Evolutionary conservation across 140 eudicot species (phyloP).

Genomic region (Ambrosia hybrid): DNA sequence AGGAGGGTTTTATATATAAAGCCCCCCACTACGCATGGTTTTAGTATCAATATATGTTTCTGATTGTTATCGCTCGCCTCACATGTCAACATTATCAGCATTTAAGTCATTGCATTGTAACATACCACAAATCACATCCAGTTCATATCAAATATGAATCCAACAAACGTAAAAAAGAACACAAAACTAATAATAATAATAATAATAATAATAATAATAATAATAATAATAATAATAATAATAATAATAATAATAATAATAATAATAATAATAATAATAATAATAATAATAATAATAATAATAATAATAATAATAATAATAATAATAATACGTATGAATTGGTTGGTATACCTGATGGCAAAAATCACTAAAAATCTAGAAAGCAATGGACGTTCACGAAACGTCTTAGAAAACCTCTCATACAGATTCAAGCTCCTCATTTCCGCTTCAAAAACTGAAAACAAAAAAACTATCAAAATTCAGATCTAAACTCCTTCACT

Average conservation of each 20-base stretch:
- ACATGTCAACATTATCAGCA: not conserved
- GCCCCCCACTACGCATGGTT: not conserved
- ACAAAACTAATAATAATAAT: too few relatives aligned
- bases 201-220: too few relatives aligned
- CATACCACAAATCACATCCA: not conserved
- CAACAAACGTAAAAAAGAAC: not conserved
- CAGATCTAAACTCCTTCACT: constrained; percentile 12
- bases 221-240: too few relatives aligned
- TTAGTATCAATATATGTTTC: too few relatives aligned
- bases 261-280: too few relatives aligned
- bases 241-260: too few relatives aligned
- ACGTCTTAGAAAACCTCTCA: constrained; percentile 58
- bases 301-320: too few relatives aligned
- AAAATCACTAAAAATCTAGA: constrained; percentile 60
- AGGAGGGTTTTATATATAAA: too few relatives aligned
- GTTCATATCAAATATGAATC: constrained; percentile 22
- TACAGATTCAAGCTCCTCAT: constrained; percentile 47
- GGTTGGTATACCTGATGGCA: constrained; percentile 55
- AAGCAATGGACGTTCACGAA: constrained; percentile 56
- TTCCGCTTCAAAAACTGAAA: constrained; percentile 19
- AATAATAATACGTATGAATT: not conserved
- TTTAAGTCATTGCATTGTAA: not conserved
- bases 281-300: too few relatives aligned
- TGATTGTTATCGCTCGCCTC: not conserved
- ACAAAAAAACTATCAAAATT: constrained; percentile 33